phyloP scores from a whole-genome alignment of 805 yeast genomes.

The Starmerella vaccinii region DNA sequence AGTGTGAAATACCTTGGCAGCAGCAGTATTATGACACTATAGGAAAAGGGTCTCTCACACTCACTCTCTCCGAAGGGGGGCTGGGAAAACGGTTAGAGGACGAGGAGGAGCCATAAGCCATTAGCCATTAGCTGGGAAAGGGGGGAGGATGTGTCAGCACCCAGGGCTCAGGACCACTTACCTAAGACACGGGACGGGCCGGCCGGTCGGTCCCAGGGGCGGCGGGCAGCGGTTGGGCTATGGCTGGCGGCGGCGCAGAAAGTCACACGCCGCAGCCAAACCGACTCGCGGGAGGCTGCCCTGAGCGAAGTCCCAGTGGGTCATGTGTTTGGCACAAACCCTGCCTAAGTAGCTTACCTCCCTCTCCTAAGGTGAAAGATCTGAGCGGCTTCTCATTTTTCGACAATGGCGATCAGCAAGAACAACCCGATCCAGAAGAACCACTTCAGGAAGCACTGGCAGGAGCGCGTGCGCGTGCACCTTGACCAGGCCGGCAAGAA shows the following conservation, averaged over 20 bases:
- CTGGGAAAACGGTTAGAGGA: too few relatives aligned
- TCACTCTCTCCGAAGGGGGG: too few relatives aligned
- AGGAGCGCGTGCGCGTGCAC: constrained; percentile 98
- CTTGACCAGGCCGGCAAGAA: constrained; percentile 99
- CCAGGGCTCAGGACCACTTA: background rate
- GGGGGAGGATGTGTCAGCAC: background rate
- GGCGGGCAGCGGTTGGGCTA: background rate
- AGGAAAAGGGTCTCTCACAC: too few relatives aligned
- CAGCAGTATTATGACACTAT: too few relatives aligned
- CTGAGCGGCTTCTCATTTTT: constrained; percentile 16
- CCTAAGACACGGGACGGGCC: too few relatives aligned
- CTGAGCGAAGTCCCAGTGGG: constrained; percentile 4
- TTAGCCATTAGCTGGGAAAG: too few relatives aligned
- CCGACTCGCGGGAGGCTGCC: constrained; percentile 1
- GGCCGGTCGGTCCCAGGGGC: background rate
- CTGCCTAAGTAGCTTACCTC: constrained; percentile 1
- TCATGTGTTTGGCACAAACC: constrained; percentile 9
- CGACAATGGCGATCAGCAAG: constrained; percentile 79
- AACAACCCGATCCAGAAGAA: constrained; percentile 97
- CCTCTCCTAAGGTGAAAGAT: constrained; percentile 11
- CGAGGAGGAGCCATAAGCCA: too few relatives aligned
- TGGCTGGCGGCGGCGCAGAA: background rate
- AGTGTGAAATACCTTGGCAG: too few relatives aligned
- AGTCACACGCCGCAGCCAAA: background rate
- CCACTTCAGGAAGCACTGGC: constrained; percentile 99